Conservation (phyloP, 331 rosid species). For the Malus hybrid region DNA sequence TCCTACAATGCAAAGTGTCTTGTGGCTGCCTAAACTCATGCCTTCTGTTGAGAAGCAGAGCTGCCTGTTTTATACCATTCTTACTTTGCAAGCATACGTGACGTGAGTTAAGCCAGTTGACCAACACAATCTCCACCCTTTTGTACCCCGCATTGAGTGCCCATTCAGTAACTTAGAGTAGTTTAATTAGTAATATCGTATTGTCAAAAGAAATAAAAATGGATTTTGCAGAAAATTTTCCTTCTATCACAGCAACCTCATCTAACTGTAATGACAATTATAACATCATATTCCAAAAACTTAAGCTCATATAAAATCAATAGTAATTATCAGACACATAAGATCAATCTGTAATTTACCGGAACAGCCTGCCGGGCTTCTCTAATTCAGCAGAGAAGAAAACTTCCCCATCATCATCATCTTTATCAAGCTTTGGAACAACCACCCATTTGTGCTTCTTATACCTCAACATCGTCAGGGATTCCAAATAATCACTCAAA, state of each 20-base stretch:
- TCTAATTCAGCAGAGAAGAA: conserved; percentile 75
- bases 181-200: neutral
- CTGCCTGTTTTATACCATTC: no score
- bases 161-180: no score
- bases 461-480: conserved; percentile 48
- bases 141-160: no score
- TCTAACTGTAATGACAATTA: neutral
- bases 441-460: conserved; percentile 57
- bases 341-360: conserved; percentile 12
- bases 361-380: conserved; percentile 63
- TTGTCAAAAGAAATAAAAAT: neutral
- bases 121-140: no score
- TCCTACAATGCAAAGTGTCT: neutral
- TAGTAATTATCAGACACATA: neutral
- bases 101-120: no score
- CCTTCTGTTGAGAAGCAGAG: no score
- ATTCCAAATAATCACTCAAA: conserved; percentile 50
- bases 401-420: conserved; percentile 47
- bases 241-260: neutral
- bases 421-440: conserved; percentile 67
- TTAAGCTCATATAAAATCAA: neutral
- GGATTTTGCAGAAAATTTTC: neutral
- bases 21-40: neutral
- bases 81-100: neutral
- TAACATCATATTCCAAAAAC: neutral